phyloP scores from a whole-genome alignment of 2,329 filamentous ascomycete genomes.

The Trichothecium roseum region DNA sequence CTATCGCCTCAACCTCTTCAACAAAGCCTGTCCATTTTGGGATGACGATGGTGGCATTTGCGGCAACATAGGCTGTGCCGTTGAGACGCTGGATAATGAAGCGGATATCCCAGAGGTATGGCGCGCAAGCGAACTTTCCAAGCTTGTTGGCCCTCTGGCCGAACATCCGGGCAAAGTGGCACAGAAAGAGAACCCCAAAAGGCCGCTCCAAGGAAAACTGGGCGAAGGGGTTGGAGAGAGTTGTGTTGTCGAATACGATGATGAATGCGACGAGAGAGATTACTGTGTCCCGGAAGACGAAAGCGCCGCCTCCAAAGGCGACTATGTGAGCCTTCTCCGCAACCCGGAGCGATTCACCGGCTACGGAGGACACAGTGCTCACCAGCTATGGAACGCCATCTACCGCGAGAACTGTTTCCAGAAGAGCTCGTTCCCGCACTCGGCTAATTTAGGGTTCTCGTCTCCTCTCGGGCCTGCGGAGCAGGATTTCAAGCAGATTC shows the following conservation, averaged over 20 bases:
- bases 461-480: slow-evolving; percentile 39
- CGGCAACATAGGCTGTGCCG: slow-evolving; percentile 92
- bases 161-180: slow-evolving; percentile 70
- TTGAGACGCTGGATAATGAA: slow-evolving; percentile 90
- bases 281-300: slow-evolving; percentile 97
- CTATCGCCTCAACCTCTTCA: slow-evolving; percentile 89
- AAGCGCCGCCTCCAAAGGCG: slow-evolving; percentile 73
- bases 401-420: slow-evolving; percentile 97
- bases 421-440: slow-evolving; percentile 51
- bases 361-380: slow-evolving; percentile 73
- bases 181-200: slow-evolving; percentile 58
- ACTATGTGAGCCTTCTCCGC: slow-evolving; percentile 88
- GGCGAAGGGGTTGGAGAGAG: slow-evolving; percentile 87
- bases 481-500: slow-evolving; percentile 50
- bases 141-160: slow-evolving; percentile 84
- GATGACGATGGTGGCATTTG: slow-evolving; percentile 87
- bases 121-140: slow-evolving; percentile 85
- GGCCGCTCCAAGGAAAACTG: slow-evolving; percentile 70
- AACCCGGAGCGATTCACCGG: slow-evolving; percentile 96
- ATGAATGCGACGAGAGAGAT: slow-evolving; percentile 92
- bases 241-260: slow-evolving; percentile 94
- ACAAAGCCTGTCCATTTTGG: slow-evolving; percentile 95
- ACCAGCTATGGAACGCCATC: slow-evolving; percentile 92
- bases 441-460: slow-evolving; percentile 41
- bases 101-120: slow-evolving; percentile 87